Base-by-base conservation (phyloP, 2,329 filamentous ascomycete species). In the Penicillium sp. region DNA sequence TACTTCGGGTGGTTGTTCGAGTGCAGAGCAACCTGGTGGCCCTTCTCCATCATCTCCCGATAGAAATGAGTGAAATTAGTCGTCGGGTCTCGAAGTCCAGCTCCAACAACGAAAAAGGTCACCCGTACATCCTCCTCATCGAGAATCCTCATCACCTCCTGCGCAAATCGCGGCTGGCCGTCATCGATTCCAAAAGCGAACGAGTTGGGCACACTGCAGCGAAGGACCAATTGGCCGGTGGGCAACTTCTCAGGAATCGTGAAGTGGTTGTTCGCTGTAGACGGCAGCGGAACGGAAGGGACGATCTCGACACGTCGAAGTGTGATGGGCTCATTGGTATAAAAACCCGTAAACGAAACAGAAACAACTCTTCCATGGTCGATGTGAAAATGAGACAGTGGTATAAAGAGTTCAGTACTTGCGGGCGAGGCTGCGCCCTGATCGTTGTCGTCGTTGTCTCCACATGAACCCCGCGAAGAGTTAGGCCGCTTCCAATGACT, bases 121-220 rank as follows among this genome's bases (percentile, higher is more conserved):
- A 87, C 85, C 58, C 83, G 80, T 60, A 89, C 84, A 48, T 75
- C 68, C 45, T 84, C 85, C 17, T 82, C 79, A 17, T 82, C 78
- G 60, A 89, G 75, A 46, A 86, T 83, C 33, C 79, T 71, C 72
- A 87, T 81, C 17, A 88, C 83, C 55, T 81, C 70, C 68, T 84
- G 78, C 1, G 84, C 84, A 50, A 81, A 78, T 27, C 72, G 63
- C 40, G 86, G 86, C 44, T 81, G 76, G 18, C 86, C 86, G 66
- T 89, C 86, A 64, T 89, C 86, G 56, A 89, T 88, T 43, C 85
- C 86, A 67, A 89, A 88, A 1, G 86, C 86, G 65, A 89, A 88
- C 0, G 82, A 85, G 71, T 88, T 87, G 40, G 85, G 85, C 15
- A 85, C 79, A 58, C 81, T 85, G 76, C 86, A 89, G 6, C 80